Evolutionary conservation across 2,329 filamentous ascomycete species (phyloP).

Genomic region (Claviceps capensis): DNA sequence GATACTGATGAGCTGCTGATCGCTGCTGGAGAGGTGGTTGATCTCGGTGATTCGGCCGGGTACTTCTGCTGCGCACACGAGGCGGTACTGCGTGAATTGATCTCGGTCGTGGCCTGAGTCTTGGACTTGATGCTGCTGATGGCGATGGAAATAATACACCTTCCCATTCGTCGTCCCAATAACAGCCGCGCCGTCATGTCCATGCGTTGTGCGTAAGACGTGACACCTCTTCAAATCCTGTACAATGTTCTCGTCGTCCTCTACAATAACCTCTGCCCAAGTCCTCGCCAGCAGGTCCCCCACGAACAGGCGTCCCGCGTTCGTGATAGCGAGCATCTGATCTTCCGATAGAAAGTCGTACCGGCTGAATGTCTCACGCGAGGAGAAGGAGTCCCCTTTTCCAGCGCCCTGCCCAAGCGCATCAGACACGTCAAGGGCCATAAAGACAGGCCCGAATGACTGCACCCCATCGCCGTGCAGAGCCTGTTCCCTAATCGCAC

Average conservation of each 20-base stretch:
- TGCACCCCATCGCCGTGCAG: neutral
- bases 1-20: conserved; percentile 16
- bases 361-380: conserved; percentile 37
- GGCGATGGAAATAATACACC: conserved; percentile 29
- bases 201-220: conserved; percentile 26
- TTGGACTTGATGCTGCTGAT: too few relatives aligned
- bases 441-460: conserved; percentile 4
- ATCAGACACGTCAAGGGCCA: conserved; percentile 20
- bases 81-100: neutral
- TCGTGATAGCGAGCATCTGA: conserved; percentile 42
- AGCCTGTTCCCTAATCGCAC: conserved; percentile 25
- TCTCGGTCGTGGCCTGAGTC: neutral
- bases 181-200: conserved; percentile 25
- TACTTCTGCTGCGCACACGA: conserved; percentile 24
- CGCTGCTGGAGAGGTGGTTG: conserved; percentile 21
- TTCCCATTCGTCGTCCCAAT: conserved; percentile 36
- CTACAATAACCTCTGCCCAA: conserved; percentile 30
- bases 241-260: conserved; percentile 14
- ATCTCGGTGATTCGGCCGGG: conserved; percentile 38
- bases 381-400: conserved; percentile 1
- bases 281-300: conserved; percentile 21
- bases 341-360: conserved; percentile 48
- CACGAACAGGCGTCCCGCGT: conserved; percentile 44
- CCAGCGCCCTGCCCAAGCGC: conserved; percentile 12
- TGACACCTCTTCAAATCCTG: conserved; percentile 32